Evolutionary conservation across 1,139 yeast species (phyloP).

Genomic region (Arxiozyma bovina): DNA sequence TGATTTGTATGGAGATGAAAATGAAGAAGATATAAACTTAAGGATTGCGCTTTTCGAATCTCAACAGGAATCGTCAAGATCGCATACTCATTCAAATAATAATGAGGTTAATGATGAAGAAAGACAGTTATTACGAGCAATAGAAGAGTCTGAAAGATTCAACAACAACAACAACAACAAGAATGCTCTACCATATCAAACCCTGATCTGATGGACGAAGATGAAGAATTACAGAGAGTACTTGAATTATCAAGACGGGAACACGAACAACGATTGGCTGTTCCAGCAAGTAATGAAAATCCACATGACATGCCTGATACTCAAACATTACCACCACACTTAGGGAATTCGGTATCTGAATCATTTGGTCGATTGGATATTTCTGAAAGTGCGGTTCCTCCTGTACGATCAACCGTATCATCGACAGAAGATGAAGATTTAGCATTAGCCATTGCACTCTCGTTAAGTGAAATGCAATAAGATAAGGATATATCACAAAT

Average conservation of each 20-base stretch:
- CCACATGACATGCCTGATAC: neutral
- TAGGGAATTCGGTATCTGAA: neutral
- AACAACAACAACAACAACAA: conserved; percentile 36
- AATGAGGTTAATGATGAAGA: conserved; percentile 4
- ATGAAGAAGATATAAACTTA: conserved; percentile 38
- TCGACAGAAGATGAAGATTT: conserved; percentile 23
- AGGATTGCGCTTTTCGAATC: conserved; percentile 37
- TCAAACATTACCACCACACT: neutral
- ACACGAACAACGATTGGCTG: neutral
- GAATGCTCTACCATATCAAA: conserved; percentile 4
- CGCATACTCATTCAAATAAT: neutral
- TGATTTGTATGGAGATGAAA: conserved; percentile 21
- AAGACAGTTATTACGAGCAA: conserved; percentile 20
- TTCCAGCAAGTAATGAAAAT: neutral
- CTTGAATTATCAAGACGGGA: conserved; percentile 32
- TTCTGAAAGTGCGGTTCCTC: neutral
- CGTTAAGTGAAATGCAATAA: conserved; percentile 28
- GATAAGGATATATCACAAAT: no score
- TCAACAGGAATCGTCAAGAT: conserved; percentile 12
- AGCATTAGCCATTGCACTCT: conserved; percentile 28
- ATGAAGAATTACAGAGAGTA: conserved; percentile 31
- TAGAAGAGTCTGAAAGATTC: conserved; percentile 36
- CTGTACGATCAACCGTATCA: neutral
- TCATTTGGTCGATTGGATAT: neutral
- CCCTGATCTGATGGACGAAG: conserved; percentile 21